These are phyloP conservation scores for Brassica juncea DNA, from an alignment of 345 rosid genomes.

Conservation along the genomic window DNA sequence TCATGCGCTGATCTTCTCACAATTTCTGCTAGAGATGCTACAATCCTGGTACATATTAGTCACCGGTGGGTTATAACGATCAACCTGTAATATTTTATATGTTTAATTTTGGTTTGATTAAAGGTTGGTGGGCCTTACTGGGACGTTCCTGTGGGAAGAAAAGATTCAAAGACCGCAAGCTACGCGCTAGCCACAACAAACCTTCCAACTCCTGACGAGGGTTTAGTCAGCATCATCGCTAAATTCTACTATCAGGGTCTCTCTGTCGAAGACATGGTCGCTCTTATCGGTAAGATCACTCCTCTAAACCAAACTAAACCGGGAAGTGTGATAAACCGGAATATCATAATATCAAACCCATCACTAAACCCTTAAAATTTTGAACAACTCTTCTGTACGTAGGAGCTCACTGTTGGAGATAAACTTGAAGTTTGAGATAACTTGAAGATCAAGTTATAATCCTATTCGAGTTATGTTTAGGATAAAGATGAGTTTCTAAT, in stretches of 20 bases:
- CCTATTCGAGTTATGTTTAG: too few species aligned
- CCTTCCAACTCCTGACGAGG: conserved; percentile 69
- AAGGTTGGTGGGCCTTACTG: conserved; percentile 97
- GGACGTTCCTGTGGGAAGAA: conserved; percentile 94
- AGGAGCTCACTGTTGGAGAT: conserved; percentile 96
- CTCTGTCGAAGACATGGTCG: conserved; percentile 78
- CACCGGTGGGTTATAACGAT: not conserved
- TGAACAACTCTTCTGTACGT: not conserved
- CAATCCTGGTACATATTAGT: conserved; percentile 59
- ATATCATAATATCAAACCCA: not conserved
- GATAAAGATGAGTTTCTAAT: too few species aligned
- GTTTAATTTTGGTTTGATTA: not conserved
- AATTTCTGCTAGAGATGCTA: conserved; percentile 86
- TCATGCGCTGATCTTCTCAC: conserved; percentile 95
- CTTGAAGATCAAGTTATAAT: too few species aligned
- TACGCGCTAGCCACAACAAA: conserved; percentile 48
- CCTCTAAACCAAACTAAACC: conserved; percentile 5
- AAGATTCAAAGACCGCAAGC: conserved; percentile 79
- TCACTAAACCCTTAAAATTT: not conserved
- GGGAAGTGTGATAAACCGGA: not conserved
- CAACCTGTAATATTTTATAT: not conserved
- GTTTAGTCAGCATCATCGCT: conserved; percentile 55
- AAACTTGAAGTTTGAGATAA: too few species aligned
- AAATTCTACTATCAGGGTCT: conserved; percentile 76
- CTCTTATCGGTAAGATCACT: conserved; percentile 65